phyloP scores from a whole-genome alignment of 441 rosid species.

The Bruguiera hainesii region DNA sequence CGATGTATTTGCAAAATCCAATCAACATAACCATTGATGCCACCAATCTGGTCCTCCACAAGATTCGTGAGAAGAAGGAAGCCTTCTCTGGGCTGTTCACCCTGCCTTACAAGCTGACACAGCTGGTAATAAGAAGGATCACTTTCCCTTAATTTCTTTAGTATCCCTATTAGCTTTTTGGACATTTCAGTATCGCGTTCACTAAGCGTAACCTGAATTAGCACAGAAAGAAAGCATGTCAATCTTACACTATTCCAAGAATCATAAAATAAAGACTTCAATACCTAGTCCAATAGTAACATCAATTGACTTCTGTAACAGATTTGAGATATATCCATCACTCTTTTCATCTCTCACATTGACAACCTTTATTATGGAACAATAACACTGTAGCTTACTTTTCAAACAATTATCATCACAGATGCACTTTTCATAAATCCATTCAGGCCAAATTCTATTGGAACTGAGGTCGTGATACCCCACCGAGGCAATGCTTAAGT shows the following conservation, averaged over 20 bases:
- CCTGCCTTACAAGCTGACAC: conserved; percentile 85
- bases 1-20: conserved; percentile 84
- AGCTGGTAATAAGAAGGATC: conserved; percentile 75
- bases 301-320: background rate
- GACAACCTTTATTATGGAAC: too few relatives aligned
- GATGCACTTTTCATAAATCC: background rate
- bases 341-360: too few relatives aligned
- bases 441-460: background rate
- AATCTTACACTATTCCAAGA: conserved; percentile 5
- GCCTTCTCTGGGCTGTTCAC: conserved; percentile 98
- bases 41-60: conserved; percentile 78
- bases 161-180: conserved; percentile 57
- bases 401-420: too few relatives aligned
- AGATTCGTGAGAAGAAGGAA: conserved; percentile 75
- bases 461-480: background rate
- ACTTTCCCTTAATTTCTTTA: conserved; percentile 64
- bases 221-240: conserved; percentile 12
- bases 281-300: too few relatives aligned
- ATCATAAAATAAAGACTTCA: too few relatives aligned
- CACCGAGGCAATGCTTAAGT: background rate
- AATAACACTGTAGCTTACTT: too few relatives aligned
- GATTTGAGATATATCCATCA: background rate
- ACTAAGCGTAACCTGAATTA: conserved; percentile 58
- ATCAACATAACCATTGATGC: conserved; percentile 70
- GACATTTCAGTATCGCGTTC: conserved; percentile 83